Conservation (phyloP, 371 early-diverging fungal genomes). For the Nematocida minor region DNA sequence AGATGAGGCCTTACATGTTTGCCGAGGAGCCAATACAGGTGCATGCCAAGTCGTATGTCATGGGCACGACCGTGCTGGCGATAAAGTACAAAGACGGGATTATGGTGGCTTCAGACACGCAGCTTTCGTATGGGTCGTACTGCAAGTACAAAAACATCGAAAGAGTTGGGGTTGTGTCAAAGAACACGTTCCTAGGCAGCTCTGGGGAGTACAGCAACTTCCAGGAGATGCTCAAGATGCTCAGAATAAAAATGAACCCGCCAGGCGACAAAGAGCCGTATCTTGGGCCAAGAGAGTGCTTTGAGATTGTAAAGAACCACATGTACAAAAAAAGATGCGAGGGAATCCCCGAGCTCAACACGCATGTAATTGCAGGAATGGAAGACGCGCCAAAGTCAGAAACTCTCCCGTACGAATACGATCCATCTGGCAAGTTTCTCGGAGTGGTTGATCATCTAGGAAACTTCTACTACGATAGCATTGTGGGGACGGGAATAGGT, state of each 20-base stretch:
- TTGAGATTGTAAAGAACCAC: constrained; percentile 66
- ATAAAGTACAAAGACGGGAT: constrained; percentile 45
- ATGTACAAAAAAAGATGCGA: constrained; percentile 86
- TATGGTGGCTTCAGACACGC: constrained; percentile 51
- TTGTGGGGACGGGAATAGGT: constrained; percentile 92
- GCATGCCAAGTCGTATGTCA: constrained; percentile 6
- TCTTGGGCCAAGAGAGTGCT: constrained; percentile 54
- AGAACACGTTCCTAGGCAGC: constrained; percentile 14
- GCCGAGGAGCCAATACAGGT: not conserved
- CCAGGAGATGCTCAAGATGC: constrained; percentile 37
- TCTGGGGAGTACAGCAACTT: constrained; percentile 54
- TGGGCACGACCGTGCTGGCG: constrained; percentile 46
- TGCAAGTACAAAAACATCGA: constrained; percentile 50
- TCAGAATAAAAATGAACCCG: constrained; percentile 31
- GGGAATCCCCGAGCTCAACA: constrained; percentile 87
- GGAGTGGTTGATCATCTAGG: constrained; percentile 89
- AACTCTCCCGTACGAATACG: constrained; percentile 60
- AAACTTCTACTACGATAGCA: constrained; percentile 78
- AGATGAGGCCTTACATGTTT: not conserved
- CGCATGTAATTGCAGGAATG: constrained; percentile 79
- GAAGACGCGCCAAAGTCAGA: constrained; percentile 54
- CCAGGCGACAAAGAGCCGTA: constrained; percentile 37
- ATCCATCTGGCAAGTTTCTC: constrained; percentile 6
- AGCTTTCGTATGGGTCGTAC: constrained; percentile 46
- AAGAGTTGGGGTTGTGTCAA: constrained; percentile 5